phyloP scores from a whole-genome alignment of 148 eudicot species.

The Amaranthus cruentus region DNA sequence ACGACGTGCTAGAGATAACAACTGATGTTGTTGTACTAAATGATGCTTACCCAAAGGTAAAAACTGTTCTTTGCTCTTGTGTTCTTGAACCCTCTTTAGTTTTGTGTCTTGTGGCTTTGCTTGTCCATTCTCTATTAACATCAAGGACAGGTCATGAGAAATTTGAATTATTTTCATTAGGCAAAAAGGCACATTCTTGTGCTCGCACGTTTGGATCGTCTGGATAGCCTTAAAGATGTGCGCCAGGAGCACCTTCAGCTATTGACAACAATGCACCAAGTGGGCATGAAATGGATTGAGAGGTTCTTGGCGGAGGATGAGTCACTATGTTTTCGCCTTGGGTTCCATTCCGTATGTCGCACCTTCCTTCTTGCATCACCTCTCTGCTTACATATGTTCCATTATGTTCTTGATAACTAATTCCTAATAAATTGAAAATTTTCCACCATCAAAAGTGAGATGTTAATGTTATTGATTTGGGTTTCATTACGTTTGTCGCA shows the following conservation, averaged over 20 bases:
- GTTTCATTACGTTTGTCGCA: too few species aligned
- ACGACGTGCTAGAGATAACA: slow-evolving; percentile 47
- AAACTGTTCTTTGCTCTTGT: slow-evolving; percentile 1
- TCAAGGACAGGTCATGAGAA: background rate
- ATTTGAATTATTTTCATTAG: slow-evolving; percentile 30
- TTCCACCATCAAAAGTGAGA: background rate
- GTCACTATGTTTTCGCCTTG: slow-evolving; percentile 66
- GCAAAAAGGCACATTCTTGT: slow-evolving; percentile 76
- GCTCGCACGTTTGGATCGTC: slow-evolving; percentile 59
- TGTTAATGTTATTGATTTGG: background rate
- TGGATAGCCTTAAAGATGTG: slow-evolving; percentile 66
- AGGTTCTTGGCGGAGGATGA: slow-evolving; percentile 49
- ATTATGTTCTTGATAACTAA: background rate
- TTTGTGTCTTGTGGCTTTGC: too few species aligned
- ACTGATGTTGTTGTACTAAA: slow-evolving; percentile 63
- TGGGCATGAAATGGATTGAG: slow-evolving; percentile 62
- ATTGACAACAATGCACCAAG: slow-evolving; percentile 62
- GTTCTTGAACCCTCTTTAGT: background rate
- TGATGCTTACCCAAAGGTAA: slow-evolving; percentile 86
- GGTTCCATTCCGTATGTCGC: slow-evolving; percentile 77
- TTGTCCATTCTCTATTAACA: background rate
- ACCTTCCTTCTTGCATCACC: background rate
- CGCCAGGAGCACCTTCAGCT: slow-evolving; percentile 51
- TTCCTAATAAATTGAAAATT: background rate
- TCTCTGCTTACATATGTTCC: background rate